Percentiles rank a stretch among this genome's conserved stretches.
Evolutionary conservation across 2,329 filamentous ascomycete genomes (phyloP).

Genomic region (Epichloe glyceriae): DNA sequence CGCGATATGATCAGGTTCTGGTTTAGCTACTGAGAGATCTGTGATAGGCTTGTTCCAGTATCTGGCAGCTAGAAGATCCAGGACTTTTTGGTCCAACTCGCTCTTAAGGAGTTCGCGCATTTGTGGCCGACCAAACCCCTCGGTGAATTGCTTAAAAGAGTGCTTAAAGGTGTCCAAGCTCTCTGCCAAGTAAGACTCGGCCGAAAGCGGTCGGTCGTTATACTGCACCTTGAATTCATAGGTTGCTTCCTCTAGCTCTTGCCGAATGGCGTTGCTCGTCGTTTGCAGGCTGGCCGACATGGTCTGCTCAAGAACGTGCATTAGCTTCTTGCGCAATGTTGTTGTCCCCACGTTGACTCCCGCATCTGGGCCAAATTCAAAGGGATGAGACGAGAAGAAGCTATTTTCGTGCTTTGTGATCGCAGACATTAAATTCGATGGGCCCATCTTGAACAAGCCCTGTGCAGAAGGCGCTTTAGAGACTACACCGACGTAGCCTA

Average conservation of each 20-base stretch:
- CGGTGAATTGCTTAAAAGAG: slow-evolving; percentile 87
- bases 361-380: slow-evolving; percentile 62
- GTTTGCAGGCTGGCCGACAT: slow-evolving; percentile 88
- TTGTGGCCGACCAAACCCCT: slow-evolving; percentile 77
- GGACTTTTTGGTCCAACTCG: slow-evolving; percentile 85
- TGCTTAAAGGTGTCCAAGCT: slow-evolving; percentile 95
- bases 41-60: slow-evolving; percentile 96
- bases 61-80: slow-evolving; percentile 81
- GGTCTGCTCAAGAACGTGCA: slow-evolving; percentile 91
- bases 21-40: slow-evolving; percentile 55
- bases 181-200: slow-evolving; percentile 92
- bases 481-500: slow-evolving; percentile 93
- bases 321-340: slow-evolving; percentile 84
- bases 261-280: slow-evolving; percentile 83
- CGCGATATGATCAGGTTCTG: slow-evolving; percentile 58
- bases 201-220: slow-evolving; percentile 87
- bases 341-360: slow-evolving; percentile 70
- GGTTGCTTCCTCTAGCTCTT: slow-evolving; percentile 90
- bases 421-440: slow-evolving; percentile 62
- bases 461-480: slow-evolving; percentile 60
- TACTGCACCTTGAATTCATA: slow-evolving; percentile 99
- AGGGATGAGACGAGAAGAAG: slow-evolving; percentile 73
- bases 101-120: slow-evolving; percentile 82
- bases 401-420: slow-evolving; percentile 81
- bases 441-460: slow-evolving; percentile 73